Conservation (phyloP, 768 basidiomycete species). For the Suillus subaureus region DNA sequence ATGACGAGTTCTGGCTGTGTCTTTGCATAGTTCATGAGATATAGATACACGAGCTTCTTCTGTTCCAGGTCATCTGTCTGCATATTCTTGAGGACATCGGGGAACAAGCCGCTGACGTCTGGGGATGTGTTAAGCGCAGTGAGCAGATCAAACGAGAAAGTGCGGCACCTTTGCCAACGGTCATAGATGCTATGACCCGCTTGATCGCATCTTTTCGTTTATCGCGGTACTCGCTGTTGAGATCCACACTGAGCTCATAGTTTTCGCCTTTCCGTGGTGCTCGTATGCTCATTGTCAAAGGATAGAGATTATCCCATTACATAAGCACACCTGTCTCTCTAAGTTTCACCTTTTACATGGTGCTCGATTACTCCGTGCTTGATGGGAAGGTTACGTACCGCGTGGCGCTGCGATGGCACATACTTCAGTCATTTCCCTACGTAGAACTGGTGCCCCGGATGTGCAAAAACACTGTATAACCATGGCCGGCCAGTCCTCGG, state of each 20-base stretch:
- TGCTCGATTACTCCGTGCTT: too few relatives aligned
- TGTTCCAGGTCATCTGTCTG: slow-evolving; percentile 99
- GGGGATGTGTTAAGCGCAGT: slow-evolving; percentile 11
- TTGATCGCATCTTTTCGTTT: slow-evolving; percentile 99
- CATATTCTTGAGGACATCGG: slow-evolving; percentile 99
- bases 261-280: slow-evolving; percentile 86
- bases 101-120: slow-evolving; percentile 95
- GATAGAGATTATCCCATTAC: slow-evolving; percentile 9
- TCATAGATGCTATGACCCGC: slow-evolving; percentile 97
- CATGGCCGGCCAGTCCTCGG: too few relatives aligned
- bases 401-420: too few relatives aligned
- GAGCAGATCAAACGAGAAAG: slow-evolving; percentile 4
- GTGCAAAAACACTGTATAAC: too few relatives aligned
- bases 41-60: slow-evolving; percentile 99
- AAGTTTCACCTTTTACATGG: too few relatives aligned
- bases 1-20: slow-evolving; percentile 99
- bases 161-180: slow-evolving; percentile 89
- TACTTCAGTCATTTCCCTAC: too few relatives aligned
- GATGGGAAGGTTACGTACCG: too few relatives aligned
- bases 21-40: slow-evolving; percentile 99
- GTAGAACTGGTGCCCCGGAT: too few relatives aligned
- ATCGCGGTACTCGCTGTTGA: slow-evolving; percentile 95
- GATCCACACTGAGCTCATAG: slow-evolving; percentile 94
- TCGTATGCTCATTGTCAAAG: slow-evolving; percentile 45
- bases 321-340: background rate